Evolutionary conservation across 2,329 filamentous ascomycete species (phyloP).

Genomic region (Aspergillus sp.): DNA sequence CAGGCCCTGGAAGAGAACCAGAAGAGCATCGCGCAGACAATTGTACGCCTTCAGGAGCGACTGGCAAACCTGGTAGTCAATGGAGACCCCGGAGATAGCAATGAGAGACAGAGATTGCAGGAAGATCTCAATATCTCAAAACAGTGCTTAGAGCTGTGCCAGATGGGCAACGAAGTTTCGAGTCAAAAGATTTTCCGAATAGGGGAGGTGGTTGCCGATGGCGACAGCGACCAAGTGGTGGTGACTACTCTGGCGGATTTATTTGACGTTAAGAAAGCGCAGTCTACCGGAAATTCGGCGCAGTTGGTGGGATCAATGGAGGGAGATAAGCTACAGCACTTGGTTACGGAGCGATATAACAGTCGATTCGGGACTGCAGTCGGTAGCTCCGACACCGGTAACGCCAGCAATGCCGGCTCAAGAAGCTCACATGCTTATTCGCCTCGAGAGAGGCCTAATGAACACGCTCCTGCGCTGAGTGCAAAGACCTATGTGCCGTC

Average conservation of each 20-base stretch:
- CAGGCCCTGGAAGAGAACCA: slow-evolving; percentile 32
- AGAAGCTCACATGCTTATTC: too few species aligned
- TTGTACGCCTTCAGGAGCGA: slow-evolving; percentile 34
- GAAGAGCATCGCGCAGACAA: slow-evolving; percentile 32
- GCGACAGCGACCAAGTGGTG: slow-evolving; percentile 42
- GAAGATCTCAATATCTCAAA: slow-evolving; percentile 37
- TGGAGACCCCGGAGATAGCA: slow-evolving; percentile 13
- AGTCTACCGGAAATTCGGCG: slow-evolving; percentile 34
- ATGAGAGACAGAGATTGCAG: slow-evolving; percentile 31
- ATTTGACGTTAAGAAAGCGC: slow-evolving; percentile 41
- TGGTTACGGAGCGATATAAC: slow-evolving; percentile 29
- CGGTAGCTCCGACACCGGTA: background rate
- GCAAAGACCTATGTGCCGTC: slow-evolving; percentile 22
- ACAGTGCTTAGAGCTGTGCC: slow-evolving; percentile 42
- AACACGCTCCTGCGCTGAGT: slow-evolving; percentile 21
- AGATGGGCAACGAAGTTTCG: slow-evolving; percentile 32
- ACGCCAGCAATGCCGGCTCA: background rate
- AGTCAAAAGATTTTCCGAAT: slow-evolving; percentile 36
- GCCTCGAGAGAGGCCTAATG: background rate
- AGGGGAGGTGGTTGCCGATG: slow-evolving; percentile 39
- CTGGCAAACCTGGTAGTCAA: slow-evolving; percentile 26
- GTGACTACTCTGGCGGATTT: slow-evolving; percentile 45
- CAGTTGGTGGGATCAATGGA: slow-evolving; percentile 41
- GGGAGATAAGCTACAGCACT: slow-evolving; percentile 27
- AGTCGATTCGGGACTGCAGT: slow-evolving; percentile 27